Conservation (phyloP, 805 yeast species). For the Blastobotrys muscicola region DNA sequence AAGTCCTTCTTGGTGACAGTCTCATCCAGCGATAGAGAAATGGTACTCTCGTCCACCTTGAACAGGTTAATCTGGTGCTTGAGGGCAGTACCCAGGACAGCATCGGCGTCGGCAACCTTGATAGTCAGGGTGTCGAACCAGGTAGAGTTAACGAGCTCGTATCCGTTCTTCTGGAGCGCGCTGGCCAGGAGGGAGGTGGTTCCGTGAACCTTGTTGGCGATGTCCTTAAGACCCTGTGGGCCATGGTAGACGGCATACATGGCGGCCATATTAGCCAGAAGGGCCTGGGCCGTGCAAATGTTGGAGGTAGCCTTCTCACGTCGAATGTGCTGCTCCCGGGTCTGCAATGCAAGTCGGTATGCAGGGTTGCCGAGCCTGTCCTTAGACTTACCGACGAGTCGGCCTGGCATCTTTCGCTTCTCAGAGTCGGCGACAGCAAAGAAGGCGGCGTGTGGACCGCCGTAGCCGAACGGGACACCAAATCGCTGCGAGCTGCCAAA, state of each 20-base stretch:
- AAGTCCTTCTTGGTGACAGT: slow-evolving; percentile 63
- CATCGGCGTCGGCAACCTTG: slow-evolving; percentile 43
- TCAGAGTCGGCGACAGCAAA: slow-evolving; percentile 75
- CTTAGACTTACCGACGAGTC: slow-evolving; percentile 86
- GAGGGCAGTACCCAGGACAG: slow-evolving; percentile 49
- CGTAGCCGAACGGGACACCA: slow-evolving; percentile 96
- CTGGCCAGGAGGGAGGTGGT: slow-evolving; percentile 63
- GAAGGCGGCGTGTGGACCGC: slow-evolving; percentile 98
- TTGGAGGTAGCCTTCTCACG: slow-evolving; percentile 97
- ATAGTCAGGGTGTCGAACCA: slow-evolving; percentile 89
- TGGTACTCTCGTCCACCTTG: slow-evolving; percentile 49
- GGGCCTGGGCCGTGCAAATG: slow-evolving; percentile 96
- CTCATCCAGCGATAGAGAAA: slow-evolving; percentile 87
- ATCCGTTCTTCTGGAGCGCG: slow-evolving; percentile 38
- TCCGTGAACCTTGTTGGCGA: slow-evolving; percentile 70
- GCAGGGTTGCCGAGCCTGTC: slow-evolving; percentile 90
- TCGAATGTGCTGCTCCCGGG: slow-evolving; percentile 96
- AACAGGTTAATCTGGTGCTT: slow-evolving; percentile 66
- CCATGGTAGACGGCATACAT: slow-evolving; percentile 97
- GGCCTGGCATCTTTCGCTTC: slow-evolving; percentile 92
- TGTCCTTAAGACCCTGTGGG: slow-evolving; percentile 68
- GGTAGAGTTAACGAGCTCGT: slow-evolving; percentile 44
- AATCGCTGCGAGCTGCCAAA: slow-evolving; percentile 91
- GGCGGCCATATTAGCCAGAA: slow-evolving; percentile 90
- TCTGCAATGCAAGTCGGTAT: slow-evolving; percentile 85